Evolutionary conservation across 495 filamentous ascomycete species (phyloP), one percentile per base, ranked within the genome.

Genomic region (Geopyxis carbonaria): DNA sequence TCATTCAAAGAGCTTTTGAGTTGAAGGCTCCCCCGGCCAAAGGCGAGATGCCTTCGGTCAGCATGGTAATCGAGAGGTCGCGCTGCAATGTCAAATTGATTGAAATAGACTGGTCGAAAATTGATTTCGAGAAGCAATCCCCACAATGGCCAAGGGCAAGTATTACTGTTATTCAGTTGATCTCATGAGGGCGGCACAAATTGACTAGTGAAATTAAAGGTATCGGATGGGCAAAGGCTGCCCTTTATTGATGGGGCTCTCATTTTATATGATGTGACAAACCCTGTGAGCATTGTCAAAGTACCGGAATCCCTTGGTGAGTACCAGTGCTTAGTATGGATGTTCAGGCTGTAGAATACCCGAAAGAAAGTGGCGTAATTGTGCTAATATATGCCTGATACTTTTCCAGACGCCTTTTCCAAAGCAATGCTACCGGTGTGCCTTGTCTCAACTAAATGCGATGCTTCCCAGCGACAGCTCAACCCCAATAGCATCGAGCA

Each of bases 381-480:
- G 10, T 2, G 10, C 18, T 19, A 34, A 34, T 6, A 19, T 19
- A 14, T 20, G 10, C 5, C 34, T 37, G 34, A 37, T 22, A 8
- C 22, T 13, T 13, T 20, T 13, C n/a, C 29, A 93, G 84, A 76
- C 58, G 73, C 69, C 7, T 64, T 89, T 44, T 63, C 66, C 37
- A 73, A 72, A 43, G 69, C 73, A 11, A 62, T 65, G 15, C 59
- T 89, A 16, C 83, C 84, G 5, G 74, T 73, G 42, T 61, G 84
- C 30, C 67, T 91, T 32, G 83, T 87, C 23, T 76, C 81, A 36
- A 83, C 75, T 47, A 92, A 91, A 64, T 87, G 78, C 61, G 84
- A 91, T 52, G 66, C 68, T 58, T 79, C 28, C 11, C 19, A 20
- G 28, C 2, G 27, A 29, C 23, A 5, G 18, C 27, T 48, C 27